Evolutionary conservation across 177 flowering plant genomes (phyloP).

Genomic region (Vitis hybrid): DNA sequence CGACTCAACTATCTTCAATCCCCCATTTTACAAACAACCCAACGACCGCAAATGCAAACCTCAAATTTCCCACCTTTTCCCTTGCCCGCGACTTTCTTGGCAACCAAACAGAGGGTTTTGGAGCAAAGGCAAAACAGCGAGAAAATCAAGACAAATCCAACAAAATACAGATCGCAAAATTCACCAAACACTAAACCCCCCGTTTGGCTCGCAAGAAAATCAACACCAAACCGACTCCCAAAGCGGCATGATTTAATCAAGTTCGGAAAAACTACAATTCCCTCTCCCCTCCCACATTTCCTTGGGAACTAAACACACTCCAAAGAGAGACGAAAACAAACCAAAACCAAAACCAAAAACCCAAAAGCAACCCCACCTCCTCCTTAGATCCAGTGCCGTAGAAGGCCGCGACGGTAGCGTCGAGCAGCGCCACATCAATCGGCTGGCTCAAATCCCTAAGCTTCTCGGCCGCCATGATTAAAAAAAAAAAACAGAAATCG

Average conservation of each 20-base stretch:
- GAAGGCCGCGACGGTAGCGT: slow-evolving; percentile 94
- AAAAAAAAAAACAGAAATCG: background rate
- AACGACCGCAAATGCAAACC: background rate
- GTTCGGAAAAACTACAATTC: background rate
- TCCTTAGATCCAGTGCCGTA: slow-evolving; percentile 99
- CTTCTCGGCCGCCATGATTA: slow-evolving; percentile 88
- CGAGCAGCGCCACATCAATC: slow-evolving; percentile 84
- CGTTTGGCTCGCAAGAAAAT: background rate
- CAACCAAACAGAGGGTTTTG: slow-evolving; percentile 1
- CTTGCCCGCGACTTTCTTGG: background rate
- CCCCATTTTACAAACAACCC: background rate
- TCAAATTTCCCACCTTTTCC: background rate
- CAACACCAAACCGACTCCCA: background rate
- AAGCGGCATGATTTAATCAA: background rate
- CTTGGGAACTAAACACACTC: background rate
- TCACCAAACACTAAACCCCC: background rate
- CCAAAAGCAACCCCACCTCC: slow-evolving; percentile 49
- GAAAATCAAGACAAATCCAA: background rate
- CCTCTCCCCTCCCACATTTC: background rate
- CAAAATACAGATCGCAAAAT: background rate
- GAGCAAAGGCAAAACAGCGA: background rate
- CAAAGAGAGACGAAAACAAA: background rate
- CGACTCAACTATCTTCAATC: too few relatives aligned
- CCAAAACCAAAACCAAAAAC: background rate
- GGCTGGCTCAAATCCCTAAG: slow-evolving; percentile 91